Base-by-base conservation (phyloP, 176 grass and related monocot genomes). In the Bromus sterilis region DNA sequence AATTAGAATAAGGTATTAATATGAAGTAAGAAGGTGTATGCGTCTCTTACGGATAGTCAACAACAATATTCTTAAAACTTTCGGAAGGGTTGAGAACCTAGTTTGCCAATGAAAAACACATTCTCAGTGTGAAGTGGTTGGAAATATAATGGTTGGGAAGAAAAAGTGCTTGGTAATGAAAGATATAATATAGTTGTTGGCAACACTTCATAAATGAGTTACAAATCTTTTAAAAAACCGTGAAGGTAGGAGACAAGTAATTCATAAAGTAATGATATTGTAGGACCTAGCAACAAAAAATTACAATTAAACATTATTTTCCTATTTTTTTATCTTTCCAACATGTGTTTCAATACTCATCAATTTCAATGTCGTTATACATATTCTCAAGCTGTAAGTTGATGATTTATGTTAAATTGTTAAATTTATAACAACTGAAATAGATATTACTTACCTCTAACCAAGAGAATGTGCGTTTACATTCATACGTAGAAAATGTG, bases 31-130 rank as follows among this genome's bases (percentile, higher is more conserved):
- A 34, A 66, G 29, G 9, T 36, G 9, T 2, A 34, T 66, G 3
- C 4, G 3, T 36, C 4, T 35, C 63, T 66, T 66, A 66, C 64
- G 64, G 80, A 28, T 88, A 65, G 42, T 88, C 80, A 1, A 29
- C 43, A 16, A 88, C 21, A 32, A 88, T 71, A 57, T 88, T 83
- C 0, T 14, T 55, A 16, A 88, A 83, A 56, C 43, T 88, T 66
- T 88, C 86, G 0, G 80, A 83, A 36, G 80, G 80, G 26, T 88
- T 88, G 20, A 88, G 21, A 74, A 63, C 10, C 82, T 84, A 35
- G 24, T 0, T 30, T 8, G 3, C 0, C 0, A n/a, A 61, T 20
- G 2, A 66, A 3, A 66, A 6, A 4, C 4, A 21, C 4, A 33
- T 3, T 64, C 3, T n/a, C 4, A 66, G 0, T 0, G 62, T 10